Evolutionary conservation across 106 monocot species (phyloP), one percentile per base, ranked within the genome.

Genomic region (Dioscorea alata): DNA sequence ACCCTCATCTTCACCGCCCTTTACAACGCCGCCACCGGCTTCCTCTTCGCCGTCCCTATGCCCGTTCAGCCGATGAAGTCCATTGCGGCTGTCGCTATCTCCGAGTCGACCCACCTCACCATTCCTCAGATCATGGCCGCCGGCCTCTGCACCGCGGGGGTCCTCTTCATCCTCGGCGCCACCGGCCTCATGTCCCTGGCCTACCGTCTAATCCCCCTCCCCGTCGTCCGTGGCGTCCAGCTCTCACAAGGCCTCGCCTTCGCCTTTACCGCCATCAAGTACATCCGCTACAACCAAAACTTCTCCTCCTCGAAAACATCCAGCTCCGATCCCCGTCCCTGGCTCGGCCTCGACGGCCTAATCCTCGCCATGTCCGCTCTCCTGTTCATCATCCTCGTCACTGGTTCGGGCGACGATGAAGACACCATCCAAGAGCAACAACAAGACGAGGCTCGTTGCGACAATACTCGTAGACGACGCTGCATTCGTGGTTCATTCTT

Each of bases 31-130:
- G 50, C 73, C 67, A 93, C 99, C 33, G 99, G 90, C 24, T 63
- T 78, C 61, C 84, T 99, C 64, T 99, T 87, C 81, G 90, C 83
- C 80, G 73, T 93, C 69, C 99, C 99, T 50, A 99, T 99, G 93
- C 93, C 99, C 33, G 93, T 99, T 25, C 99, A 99, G 79, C 99
- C 99, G 23, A 99, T 99, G 99, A 99, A 99, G 64, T 90, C 99
- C 68, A 93, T 99, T 59, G 87, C 99, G 68, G 99, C 99, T 67
- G 85, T 90, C 21, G 99, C 99, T 60, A 84, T 93, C 75, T 74
- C 99, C 50, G 77, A 83, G 52, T 80, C 94, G 42, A 33, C 69
- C 23, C 87, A 49, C 69, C 80, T 93, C 81, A 64, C 90, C 69
- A 31, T 90, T 48, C 83, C 93, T 13, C 81, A 93, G 73, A 99